phyloP scores from a whole-genome alignment of 75 land plant genomes.

The Chamaecyparis obtusa region DNA sequence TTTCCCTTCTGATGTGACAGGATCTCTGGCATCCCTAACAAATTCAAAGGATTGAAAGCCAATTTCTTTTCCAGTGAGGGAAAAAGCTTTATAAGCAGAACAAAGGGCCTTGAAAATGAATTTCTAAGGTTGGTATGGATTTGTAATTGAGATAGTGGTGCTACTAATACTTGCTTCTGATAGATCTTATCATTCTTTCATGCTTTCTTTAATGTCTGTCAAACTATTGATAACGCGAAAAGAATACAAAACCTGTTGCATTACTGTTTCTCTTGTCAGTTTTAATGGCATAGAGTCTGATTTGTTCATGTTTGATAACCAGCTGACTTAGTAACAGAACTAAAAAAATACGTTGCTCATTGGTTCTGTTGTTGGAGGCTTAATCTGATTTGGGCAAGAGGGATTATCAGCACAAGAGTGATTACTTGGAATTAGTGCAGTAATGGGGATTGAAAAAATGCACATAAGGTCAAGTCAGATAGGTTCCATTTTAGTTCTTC shows the following conservation, averaged over 20 bases:
- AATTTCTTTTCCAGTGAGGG: slow-evolving; percentile 23
- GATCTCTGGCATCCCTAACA: slow-evolving; percentile 20
- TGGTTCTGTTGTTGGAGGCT: no score
- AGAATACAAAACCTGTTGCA: background rate
- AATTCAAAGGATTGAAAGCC: slow-evolving; percentile 9
- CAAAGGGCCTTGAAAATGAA: slow-evolving; percentile 35
- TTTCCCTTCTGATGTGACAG: slow-evolving; percentile 18
- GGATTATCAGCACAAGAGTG: no score
- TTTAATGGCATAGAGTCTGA: background rate
- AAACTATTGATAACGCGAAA: background rate
- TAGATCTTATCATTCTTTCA: background rate
- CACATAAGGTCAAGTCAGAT: no score
- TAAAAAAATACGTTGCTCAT: no score
- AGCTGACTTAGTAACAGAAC: no score
- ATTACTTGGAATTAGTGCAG: no score
- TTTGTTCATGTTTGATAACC: no score
- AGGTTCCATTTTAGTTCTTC: no score
- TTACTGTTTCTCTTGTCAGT: background rate
- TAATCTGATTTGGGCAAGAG: no score
- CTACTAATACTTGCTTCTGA: background rate
- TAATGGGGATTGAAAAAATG: no score
- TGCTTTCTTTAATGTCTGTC: background rate
- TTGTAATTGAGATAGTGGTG: background rate
- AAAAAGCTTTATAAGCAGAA: slow-evolving; percentile 30
- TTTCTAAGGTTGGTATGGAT: slow-evolving; percentile 31